Evolutionary conservation across 2,329 filamentous ascomycete genomes (phyloP).

Genomic region (Penicillium hordei): DNA sequence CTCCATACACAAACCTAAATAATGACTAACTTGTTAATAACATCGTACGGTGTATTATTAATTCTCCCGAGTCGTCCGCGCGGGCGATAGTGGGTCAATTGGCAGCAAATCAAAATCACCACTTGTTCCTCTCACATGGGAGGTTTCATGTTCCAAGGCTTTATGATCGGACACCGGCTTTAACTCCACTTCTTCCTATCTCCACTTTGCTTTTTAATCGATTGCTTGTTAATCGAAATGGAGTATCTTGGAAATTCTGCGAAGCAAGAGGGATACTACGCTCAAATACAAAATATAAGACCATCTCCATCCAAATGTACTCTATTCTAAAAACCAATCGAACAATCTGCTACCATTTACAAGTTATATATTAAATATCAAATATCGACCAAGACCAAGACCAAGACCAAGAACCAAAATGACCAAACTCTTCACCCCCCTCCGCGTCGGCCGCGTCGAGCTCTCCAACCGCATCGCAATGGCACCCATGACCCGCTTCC

Average conservation of each 20-base stretch:
- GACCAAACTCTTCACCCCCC: constrained; percentile 37
- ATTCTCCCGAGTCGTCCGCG: neutral
- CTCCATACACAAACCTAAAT: neutral
- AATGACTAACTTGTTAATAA: too few relatives aligned
- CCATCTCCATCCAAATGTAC: neutral
- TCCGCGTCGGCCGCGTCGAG: constrained; percentile 43
- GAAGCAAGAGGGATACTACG: neutral
- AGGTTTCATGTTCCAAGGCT: neutral
- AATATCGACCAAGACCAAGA: too few relatives aligned
- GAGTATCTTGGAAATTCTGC: neutral
- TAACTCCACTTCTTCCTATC: neutral
- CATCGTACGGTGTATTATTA: constrained; percentile 7
- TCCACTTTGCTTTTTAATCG: constrained; percentile 1
- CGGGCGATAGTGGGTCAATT: neutral
- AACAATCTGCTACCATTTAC: neutral
- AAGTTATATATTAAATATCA: neutral
- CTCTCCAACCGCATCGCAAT: constrained; percentile 54
- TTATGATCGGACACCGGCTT: neutral
- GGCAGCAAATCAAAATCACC: neutral
- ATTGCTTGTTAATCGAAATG: constrained; percentile 2
- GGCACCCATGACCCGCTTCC: constrained; percentile 59
- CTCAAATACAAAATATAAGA: neutral
- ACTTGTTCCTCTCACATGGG: neutral
- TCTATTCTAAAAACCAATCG: neutral
- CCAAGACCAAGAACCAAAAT: constrained; percentile 10